These are phyloP conservation scores for Dioscorea alata DNA, from an alignment of 106 monocot species.

Conservation along the genomic window DNA sequence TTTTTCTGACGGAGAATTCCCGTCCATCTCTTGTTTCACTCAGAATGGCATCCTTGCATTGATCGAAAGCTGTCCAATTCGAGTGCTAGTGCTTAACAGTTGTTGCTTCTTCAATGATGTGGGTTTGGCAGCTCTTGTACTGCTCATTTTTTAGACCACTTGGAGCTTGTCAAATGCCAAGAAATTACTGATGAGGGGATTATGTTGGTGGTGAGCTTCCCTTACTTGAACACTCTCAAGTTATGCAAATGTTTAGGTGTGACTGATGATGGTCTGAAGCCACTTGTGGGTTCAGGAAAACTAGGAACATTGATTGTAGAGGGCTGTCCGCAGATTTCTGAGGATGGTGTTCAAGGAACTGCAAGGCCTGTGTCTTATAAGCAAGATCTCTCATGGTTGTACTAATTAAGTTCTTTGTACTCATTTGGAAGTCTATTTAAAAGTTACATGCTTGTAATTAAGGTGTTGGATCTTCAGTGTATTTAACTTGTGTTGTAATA, in stretches of 20 bases:
- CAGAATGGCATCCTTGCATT: conserved; percentile 36
- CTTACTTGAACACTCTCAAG: conserved; percentile 34
- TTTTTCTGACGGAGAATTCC: conserved; percentile 27
- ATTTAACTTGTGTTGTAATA: too few relatives aligned
- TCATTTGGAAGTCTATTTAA: too few relatives aligned
- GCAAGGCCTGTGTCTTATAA: conserved; percentile 47
- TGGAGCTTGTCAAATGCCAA: conserved; percentile 58
- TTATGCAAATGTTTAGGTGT: conserved; percentile 55
- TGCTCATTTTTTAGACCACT: conserved; percentile 22
- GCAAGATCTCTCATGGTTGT: conserved; percentile 54
- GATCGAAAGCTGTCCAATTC: conserved; percentile 50
- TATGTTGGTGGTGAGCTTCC: conserved; percentile 11
- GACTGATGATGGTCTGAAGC: conserved; percentile 56
- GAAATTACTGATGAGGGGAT: conserved; percentile 51
- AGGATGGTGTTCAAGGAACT: conserved; percentile 44
- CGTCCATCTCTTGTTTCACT: conserved; percentile 30
- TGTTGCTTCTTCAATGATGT: conserved; percentile 41
- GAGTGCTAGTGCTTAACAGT: conserved; percentile 30
- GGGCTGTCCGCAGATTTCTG: conserved; percentile 55
- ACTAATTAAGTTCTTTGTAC: conserved; percentile 9
- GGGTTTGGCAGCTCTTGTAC: conserved; percentile 59
- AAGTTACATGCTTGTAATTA: too few relatives aligned
- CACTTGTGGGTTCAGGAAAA: conserved; percentile 32
- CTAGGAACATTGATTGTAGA: conserved; percentile 42
- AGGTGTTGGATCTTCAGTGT: too few relatives aligned